Evolutionary conservation across 164 flowering plant species (phyloP).

Genomic region (Stephania yunnanensis): DNA sequence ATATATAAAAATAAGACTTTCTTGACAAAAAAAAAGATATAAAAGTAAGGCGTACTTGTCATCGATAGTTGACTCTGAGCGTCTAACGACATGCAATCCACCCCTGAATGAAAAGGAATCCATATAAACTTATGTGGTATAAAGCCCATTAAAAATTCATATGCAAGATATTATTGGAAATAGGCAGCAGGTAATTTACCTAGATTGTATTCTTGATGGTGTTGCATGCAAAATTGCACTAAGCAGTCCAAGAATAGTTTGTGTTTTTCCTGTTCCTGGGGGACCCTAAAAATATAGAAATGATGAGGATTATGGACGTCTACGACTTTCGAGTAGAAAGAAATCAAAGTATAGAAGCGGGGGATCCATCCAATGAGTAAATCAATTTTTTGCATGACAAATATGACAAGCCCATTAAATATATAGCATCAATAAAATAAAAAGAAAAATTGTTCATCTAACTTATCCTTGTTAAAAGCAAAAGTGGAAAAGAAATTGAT

Average conservation of each 20-base stretch:
- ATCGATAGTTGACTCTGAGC: constrained; percentile 40
- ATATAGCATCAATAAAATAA: too few relatives aligned
- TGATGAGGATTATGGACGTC: background rate
- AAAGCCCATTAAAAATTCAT: too few relatives aligned
- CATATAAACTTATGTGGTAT: background rate
- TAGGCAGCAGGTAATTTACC: constrained; percentile 30
- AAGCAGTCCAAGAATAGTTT: constrained; percentile 92
- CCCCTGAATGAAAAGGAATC: constrained; percentile 38
- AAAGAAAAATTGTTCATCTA: too few relatives aligned
- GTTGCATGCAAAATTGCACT: constrained; percentile 93
- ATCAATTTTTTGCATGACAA: background rate
- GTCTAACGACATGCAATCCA: constrained; percentile 29
- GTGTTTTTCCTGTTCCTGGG: constrained; percentile 98
- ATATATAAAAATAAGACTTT: constrained; percentile 22
- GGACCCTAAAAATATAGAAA: constrained; percentile 70
- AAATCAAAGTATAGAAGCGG: background rate
- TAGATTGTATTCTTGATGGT: constrained; percentile 66
- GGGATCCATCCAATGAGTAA: background rate
- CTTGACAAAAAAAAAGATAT: constrained; percentile 33
- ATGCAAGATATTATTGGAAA: background rate
- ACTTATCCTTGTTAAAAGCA: too few relatives aligned
- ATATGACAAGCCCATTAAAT: too few relatives aligned
- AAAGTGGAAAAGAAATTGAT: too few relatives aligned
- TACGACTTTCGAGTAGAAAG: background rate
- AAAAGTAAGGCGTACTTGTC: constrained; percentile 51